Evolutionary conservation across 1,284 basidiomycete species (phyloP).

Genomic region (Pyrrhoderma noxium): DNA sequence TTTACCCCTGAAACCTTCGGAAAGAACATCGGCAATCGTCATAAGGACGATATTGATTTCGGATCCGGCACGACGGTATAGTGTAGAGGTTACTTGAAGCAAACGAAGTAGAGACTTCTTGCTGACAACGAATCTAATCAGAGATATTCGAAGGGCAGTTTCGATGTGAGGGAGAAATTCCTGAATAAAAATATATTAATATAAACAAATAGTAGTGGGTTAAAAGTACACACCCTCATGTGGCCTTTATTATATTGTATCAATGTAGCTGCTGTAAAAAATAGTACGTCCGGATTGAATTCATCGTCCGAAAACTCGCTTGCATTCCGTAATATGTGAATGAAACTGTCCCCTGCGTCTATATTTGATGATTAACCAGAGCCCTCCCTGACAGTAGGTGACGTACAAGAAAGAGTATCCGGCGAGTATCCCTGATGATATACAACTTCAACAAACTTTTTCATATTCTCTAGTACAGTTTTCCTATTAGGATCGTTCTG

Average conservation of each 20-base stretch:
- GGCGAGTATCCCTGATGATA: constrained; percentile 43
- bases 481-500: constrained; percentile 42
- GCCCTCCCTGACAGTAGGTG: not conserved
- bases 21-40: constrained; percentile 48
- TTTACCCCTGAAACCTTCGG: constrained; percentile 22
- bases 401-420: constrained; percentile 49
- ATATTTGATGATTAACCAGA: not conserved
- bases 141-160: constrained; percentile 43
- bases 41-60: constrained; percentile 35
- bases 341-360: constrained; percentile 53
- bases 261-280: constrained; percentile 43
- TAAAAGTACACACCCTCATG: constrained; percentile 41
- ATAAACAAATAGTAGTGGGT: constrained; percentile 6
- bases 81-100: constrained; percentile 40
- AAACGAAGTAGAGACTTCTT: constrained; percentile 40
- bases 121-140: constrained; percentile 45
- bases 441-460: constrained; percentile 44
- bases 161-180: constrained; percentile 53
- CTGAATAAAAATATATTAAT: constrained; percentile 29
- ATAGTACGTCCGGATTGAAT: constrained; percentile 49
- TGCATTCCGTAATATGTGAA: constrained; percentile 43
- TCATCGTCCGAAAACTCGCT: constrained; percentile 41
- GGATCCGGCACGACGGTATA: constrained; percentile 34
- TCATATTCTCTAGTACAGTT: constrained; percentile 46
- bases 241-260: constrained; percentile 55